Conservation (phyloP, 352 stramenopile genomes). For the Phytophthora macrochlamydospora region DNA sequence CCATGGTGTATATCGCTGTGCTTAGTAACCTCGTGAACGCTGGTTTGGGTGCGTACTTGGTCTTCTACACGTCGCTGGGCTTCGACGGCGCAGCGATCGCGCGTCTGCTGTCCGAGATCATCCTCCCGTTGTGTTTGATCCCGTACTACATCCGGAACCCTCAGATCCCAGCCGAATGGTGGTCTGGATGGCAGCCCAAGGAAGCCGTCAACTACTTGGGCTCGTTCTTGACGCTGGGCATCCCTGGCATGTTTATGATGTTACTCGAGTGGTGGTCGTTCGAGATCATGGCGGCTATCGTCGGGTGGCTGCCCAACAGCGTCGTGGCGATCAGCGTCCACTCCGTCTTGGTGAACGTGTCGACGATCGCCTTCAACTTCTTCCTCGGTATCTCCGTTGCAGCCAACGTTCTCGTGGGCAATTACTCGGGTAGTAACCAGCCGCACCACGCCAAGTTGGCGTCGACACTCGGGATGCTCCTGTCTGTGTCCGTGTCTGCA, state of each 20-base stretch:
- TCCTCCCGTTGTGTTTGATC: conserved; percentile 59
- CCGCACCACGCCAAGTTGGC: conserved; percentile 84
- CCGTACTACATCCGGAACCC: conserved; percentile 70
- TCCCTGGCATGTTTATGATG: conserved; percentile 81
- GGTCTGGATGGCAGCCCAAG: conserved; percentile 67
- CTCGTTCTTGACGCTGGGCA: conserved; percentile 70
- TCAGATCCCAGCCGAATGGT: conserved; percentile 51
- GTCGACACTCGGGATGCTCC: conserved; percentile 68
- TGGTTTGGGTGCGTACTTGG: conserved; percentile 72
- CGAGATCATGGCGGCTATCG: conserved; percentile 78
- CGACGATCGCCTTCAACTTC: conserved; percentile 73
- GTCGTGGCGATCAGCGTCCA: conserved; percentile 77
- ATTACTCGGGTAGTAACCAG: conserved; percentile 80
- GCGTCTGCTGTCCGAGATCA: conserved; percentile 58
- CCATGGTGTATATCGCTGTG: conserved; percentile 84
- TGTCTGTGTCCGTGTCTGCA: conserved; percentile 53
- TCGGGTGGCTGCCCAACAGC: conserved; percentile 63
- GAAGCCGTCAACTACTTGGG: conserved; percentile 55
- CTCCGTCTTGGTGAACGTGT: conserved; percentile 70
- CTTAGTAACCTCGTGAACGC: conserved; percentile 84
- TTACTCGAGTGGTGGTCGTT: conserved; percentile 82
- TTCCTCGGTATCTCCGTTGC: conserved; percentile 84
- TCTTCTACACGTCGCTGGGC: conserved; percentile 77
- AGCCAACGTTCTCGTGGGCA: conserved; percentile 81
- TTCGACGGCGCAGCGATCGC: conserved; percentile 86